Evolutionary conservation across 129 eudicot genomes (phyloP).

Genomic region (Flaveria ramosissima): DNA sequence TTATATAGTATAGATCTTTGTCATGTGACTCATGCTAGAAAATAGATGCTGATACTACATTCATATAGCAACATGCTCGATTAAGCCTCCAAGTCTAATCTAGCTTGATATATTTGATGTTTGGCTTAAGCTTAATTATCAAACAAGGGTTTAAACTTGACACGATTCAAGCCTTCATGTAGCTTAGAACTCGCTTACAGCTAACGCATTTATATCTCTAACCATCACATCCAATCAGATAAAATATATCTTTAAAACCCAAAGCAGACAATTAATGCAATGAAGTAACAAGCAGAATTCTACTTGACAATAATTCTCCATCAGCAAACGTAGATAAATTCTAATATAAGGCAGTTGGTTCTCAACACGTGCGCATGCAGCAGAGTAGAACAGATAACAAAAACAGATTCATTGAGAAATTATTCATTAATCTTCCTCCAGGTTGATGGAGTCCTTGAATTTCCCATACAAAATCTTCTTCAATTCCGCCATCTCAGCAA

Average conservation of each 20-base stretch:
- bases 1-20: too few relatives aligned
- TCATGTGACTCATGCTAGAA: too few relatives aligned
- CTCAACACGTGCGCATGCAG: background rate
- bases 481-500: slow-evolving; percentile 84
- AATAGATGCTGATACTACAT: too few relatives aligned
- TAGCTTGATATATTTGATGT: too few relatives aligned
- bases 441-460: slow-evolving; percentile 92
- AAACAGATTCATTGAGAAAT: background rate
- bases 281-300: background rate
- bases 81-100: too few relatives aligned
- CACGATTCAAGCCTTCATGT: too few relatives aligned
- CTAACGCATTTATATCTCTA: background rate
- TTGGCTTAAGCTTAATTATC: too few relatives aligned
- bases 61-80: too few relatives aligned
- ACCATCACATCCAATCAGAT: background rate
- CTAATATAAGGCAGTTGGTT: background rate
- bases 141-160: too few relatives aligned
- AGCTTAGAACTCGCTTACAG: too few relatives aligned
- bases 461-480: slow-evolving; percentile 89
- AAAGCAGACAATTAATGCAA: background rate
- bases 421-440: slow-evolving; percentile 69
- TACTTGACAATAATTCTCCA: slow-evolving; percentile 1
- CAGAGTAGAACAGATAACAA: background rate
- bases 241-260: background rate
- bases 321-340: background rate